A percentile compares a stretch with the other conserved stretches of the same genome.
These are phyloP conservation scores for Tardiomyces depauwii DNA, from an alignment of 1,139 yeast genomes.

Conservation along the genomic window DNA sequence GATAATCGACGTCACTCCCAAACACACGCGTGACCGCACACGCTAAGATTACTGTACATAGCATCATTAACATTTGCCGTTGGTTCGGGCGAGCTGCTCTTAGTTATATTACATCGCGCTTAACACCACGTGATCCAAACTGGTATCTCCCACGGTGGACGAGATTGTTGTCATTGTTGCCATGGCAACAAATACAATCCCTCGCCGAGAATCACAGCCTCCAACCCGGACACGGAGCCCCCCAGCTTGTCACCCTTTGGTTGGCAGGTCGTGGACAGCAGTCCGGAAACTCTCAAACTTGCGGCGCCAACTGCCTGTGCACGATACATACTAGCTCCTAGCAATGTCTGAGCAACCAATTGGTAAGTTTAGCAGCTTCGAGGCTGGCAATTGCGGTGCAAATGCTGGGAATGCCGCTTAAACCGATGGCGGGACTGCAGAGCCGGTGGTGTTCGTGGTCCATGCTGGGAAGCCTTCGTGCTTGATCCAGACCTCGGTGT, in stretches of 20 bases:
- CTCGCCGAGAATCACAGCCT: neutral
- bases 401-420: no score
- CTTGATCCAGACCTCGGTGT: no score
- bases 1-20: neutral
- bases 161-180: no score
- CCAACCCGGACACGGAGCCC: neutral
- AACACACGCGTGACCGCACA: no score
- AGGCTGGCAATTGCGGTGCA: neutral
- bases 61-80: no score
- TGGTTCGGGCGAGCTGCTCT: no score
- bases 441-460: no score
- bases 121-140: no score
- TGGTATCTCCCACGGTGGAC: no score
- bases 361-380: neutral
- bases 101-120: no score
- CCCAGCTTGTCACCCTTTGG: neutral
- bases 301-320: neutral
- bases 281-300: neutral
- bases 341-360: neutral
- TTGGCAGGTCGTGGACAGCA: neutral
- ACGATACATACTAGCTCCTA: neutral
- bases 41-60: neutral
- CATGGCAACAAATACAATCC: neutral
- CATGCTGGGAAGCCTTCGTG: no score
- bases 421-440: no score